A percentile compares a stretch with the other conserved stretches of the same genome.
These are phyloP conservation scores for Hyphodiscus hymeniophilus DNA, from an alignment of 495 filamentous ascomycete species.

Conservation along the genomic window DNA sequence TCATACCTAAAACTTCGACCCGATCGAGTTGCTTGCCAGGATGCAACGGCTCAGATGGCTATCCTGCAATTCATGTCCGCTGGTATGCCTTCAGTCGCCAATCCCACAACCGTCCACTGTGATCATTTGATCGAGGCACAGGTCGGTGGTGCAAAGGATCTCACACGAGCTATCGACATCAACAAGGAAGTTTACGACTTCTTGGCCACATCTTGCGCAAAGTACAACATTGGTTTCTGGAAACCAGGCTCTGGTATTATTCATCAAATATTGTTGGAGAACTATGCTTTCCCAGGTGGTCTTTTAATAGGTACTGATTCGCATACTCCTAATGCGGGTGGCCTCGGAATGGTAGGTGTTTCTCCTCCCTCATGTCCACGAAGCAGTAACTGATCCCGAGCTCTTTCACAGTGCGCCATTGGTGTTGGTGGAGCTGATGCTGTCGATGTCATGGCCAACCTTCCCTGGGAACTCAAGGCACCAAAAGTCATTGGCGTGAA, in stretches of 20 bases:
- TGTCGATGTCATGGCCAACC: conserved; percentile 96
- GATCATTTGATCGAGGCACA: conserved; percentile 99
- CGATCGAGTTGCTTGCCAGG: conserved; percentile 98
- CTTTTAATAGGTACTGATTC: conserved; percentile 98
- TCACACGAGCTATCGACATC: conserved; percentile 81
- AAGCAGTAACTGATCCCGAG: neutral
- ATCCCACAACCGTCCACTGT: conserved; percentile 95
- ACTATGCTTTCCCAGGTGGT: conserved; percentile 98
- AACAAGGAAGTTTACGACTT: conserved; percentile 99
- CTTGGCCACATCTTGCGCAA: conserved; percentile 86
- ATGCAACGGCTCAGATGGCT: conserved; percentile 99
- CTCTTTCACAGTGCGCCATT: conserved; percentile 37
- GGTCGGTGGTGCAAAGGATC: conserved; percentile 88
- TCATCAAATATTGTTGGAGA: conserved; percentile 97
- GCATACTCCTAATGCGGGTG: conserved; percentile 96
- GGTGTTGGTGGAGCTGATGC: conserved; percentile 99
- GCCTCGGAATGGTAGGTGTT: conserved; percentile 66
- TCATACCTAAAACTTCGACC: conserved; percentile 95
- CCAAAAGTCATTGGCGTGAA: conserved; percentile 95
- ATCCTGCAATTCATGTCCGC: conserved; percentile 99
- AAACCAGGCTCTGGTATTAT: conserved; percentile 98
- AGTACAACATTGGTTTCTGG: conserved; percentile 99
- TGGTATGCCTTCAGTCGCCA: conserved; percentile 88
- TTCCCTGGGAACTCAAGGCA: conserved; percentile 97
- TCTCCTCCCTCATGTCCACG: neutral